These are phyloP conservation scores for Apiotrichum gracile DNA, from an alignment of 1,284 basidiomycete genomes.

Conservation along the genomic window DNA sequence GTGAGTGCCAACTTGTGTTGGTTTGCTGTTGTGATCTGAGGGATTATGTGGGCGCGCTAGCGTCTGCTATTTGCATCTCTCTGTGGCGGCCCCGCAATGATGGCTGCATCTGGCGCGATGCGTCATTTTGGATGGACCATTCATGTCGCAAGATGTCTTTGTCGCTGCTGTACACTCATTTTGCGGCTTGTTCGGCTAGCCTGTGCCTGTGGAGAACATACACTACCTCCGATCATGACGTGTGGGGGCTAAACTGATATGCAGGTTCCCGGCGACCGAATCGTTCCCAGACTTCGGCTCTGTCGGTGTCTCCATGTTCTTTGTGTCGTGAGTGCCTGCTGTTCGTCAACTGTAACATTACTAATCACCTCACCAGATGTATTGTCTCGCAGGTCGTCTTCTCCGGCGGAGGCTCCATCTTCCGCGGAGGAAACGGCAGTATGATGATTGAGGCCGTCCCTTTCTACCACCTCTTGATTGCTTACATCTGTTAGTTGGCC, in stretches of 20 bases:
- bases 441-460: constrained; percentile 99
- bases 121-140: no score
- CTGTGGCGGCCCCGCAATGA: no score
- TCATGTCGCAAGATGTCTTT: no score
- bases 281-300: constrained; percentile 77
- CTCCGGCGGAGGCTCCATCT: constrained; percentile 79
- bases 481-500: constrained; percentile 52
- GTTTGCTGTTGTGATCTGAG: no score
- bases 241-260: constrained; percentile 35
- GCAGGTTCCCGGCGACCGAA: constrained; percentile 74
- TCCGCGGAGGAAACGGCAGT: constrained; percentile 79
- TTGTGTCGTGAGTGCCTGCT: constrained; percentile 57
- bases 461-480: constrained; percentile 89
- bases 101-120: no score
- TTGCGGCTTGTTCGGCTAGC: no score
- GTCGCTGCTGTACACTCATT: no score
- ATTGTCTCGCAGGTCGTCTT: constrained; percentile 80
- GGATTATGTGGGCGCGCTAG: no score
- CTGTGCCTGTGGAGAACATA: no score
- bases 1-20: constrained; percentile 51
- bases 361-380: constrained; percentile 48
- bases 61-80: no score
- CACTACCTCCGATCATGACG: no score
- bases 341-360: constrained; percentile 30
- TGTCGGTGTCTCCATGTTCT: constrained; percentile 92